A percentile compares a stretch with the other conserved stretches of the same genome.
Conservation (phyloP, 345 rosid species). For the Nephelium lappaceum region DNA sequence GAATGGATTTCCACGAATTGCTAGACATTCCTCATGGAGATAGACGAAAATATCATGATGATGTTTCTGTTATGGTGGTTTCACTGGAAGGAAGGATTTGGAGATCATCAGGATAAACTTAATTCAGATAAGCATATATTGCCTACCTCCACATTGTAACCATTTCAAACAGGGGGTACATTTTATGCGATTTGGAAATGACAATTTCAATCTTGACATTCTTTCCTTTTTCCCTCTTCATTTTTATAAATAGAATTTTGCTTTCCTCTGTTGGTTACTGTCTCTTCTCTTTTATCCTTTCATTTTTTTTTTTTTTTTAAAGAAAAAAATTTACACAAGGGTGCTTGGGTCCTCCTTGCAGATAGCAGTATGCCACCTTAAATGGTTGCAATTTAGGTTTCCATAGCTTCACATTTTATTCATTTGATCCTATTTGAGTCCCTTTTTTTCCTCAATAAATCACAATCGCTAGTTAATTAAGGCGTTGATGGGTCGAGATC, state of each 20-base stretch:
- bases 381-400: not conserved
- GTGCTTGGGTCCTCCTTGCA: slow-evolving; percentile 5
- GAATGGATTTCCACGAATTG: slow-evolving; percentile 93
- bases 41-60: slow-evolving; percentile 93
- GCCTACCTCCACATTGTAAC: slow-evolving; percentile 32
- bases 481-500: too few relatives aligned
- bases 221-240: slow-evolving; percentile 3
- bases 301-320: not conserved
- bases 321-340: not conserved
- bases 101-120: slow-evolving; percentile 84
- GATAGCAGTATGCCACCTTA: not conserved
- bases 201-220: slow-evolving; percentile 31
- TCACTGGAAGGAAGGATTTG: slow-evolving; percentile 97
- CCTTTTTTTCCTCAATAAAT: too few relatives aligned
- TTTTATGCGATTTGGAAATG: slow-evolving; percentile 37
- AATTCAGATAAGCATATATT: slow-evolving; percentile 20
- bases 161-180: slow-evolving; percentile 41
- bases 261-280: slow-evolving; percentile 1
- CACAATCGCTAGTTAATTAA: too few relatives aligned
- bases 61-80: slow-evolving; percentile 96
- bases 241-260: slow-evolving; percentile 13
- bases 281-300: not conserved
- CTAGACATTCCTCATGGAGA: slow-evolving; percentile 95
- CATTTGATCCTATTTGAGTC: not conserved
- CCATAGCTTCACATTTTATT: not conserved